These are phyloP conservation scores for Coniosporium tulheliwenetii DNA, from an alignment of 2,329 filamentous ascomycete species.

Conservation along the genomic window DNA sequence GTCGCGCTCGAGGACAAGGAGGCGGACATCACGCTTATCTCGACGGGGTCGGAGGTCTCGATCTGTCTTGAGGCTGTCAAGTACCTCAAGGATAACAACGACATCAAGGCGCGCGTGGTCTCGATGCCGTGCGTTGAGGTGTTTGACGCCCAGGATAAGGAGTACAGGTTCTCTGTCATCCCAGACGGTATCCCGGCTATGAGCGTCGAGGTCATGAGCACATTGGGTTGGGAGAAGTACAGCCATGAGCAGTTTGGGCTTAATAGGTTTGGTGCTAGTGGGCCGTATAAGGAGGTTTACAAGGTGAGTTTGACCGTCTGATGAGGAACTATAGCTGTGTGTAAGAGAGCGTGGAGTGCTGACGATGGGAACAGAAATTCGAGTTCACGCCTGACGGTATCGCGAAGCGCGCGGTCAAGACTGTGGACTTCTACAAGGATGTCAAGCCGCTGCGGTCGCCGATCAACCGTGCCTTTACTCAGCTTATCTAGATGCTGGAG, in stretches of 20 bases:
- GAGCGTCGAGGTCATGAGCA: slow-evolving; percentile 93
- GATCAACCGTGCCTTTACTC: slow-evolving; percentile 93
- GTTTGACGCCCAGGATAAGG: slow-evolving; percentile 86
- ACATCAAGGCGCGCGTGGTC: slow-evolving; percentile 77
- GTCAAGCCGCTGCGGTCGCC: slow-evolving; percentile 77
- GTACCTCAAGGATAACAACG: slow-evolving; percentile 76
- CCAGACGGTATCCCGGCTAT: slow-evolving; percentile 87
- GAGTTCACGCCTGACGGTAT: slow-evolving; percentile 97
- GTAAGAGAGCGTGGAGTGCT: background rate
- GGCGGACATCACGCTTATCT: slow-evolving; percentile 77
- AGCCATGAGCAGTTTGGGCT: slow-evolving; percentile 98
- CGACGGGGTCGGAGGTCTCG: slow-evolving; percentile 89
- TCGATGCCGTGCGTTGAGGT: slow-evolving; percentile 96
- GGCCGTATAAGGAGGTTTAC: slow-evolving; percentile 96
- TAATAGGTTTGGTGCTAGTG: slow-evolving; percentile 96
- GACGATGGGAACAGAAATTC: slow-evolving; percentile 60
- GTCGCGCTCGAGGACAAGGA: slow-evolving; percentile 70
- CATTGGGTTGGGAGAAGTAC: slow-evolving; percentile 97
- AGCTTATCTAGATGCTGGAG: slow-evolving; percentile 76
- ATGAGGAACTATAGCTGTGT: background rate
- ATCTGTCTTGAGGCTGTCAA: slow-evolving; percentile 89
- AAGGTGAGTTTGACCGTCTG: slow-evolving; percentile 33
- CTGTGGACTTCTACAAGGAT: slow-evolving; percentile 95
- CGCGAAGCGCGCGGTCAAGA: slow-evolving; percentile 82
- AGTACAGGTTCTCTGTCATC: slow-evolving; percentile 83